Evolutionary conservation across 2,329 filamentous ascomycete genomes (phyloP).

Genomic region (Talaromyces rugulosus): DNA sequence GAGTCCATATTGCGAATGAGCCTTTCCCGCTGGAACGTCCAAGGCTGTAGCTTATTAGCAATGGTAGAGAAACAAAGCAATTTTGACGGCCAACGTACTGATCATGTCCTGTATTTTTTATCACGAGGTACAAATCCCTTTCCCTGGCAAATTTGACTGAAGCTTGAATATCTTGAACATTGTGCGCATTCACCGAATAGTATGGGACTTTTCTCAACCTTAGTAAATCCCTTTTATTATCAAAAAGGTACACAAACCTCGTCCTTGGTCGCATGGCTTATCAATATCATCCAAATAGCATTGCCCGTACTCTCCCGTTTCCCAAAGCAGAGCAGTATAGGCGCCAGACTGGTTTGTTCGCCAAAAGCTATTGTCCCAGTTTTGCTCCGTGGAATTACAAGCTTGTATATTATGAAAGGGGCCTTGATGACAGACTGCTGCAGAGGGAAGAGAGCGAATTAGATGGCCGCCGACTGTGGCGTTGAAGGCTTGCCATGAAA

Average conservation of each 20-base stretch:
- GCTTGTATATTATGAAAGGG: background rate
- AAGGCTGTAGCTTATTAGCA: slow-evolving; percentile 20
- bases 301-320: background rate
- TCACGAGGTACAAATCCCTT: slow-evolving; percentile 49
- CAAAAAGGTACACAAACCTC: slow-evolving; percentile 40
- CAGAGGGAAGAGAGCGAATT: background rate
- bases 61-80: background rate
- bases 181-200: slow-evolving; percentile 32
- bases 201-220: slow-evolving; percentile 25
- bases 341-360: background rate
- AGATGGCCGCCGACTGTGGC: background rate
- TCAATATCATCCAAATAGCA: slow-evolving; percentile 2
- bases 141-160: slow-evolving; percentile 39
- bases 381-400: background rate
- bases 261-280: slow-evolving; percentile 28
- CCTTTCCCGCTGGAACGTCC: slow-evolving; percentile 62
- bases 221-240: slow-evolving; percentile 8
- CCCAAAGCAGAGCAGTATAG: background rate
- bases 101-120: slow-evolving; percentile 42
- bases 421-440: background rate
- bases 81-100: slow-evolving; percentile 7
- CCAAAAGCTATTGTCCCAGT: slow-evolving; percentile 1
- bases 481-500: background rate
- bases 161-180: slow-evolving; percentile 20
- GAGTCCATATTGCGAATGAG: slow-evolving; percentile 31